Evolutionary conservation across 2,329 filamentous ascomycete species (phyloP).

Genomic region (Pleoardoris graminearum): DNA sequence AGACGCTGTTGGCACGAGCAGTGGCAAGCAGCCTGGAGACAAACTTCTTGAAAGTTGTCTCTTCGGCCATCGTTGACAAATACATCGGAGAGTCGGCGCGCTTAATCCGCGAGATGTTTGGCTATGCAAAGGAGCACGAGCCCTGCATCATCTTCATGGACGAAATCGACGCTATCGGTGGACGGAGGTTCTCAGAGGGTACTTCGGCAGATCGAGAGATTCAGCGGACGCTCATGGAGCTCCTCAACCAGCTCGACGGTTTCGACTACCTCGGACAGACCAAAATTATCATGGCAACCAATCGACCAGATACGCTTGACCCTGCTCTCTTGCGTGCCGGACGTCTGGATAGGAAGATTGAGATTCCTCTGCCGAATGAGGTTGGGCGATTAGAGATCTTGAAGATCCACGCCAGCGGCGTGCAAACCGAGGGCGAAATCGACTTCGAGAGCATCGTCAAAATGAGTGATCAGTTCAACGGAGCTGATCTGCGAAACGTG

Average conservation of each 20-base stretch:
- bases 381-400: constrained; percentile 94
- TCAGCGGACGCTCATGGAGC: constrained; percentile 96
- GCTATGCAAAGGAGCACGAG: constrained; percentile 98
- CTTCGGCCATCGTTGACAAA: constrained; percentile 98
- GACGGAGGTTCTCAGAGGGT: constrained; percentile 93
- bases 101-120: constrained; percentile 98
- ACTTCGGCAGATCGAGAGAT: constrained; percentile 98
- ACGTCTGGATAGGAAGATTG: constrained; percentile 94
- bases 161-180: constrained; percentile 98
- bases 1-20: constrained; percentile 90
- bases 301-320: constrained; percentile 94
- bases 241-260: constrained; percentile 96
- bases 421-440: constrained; percentile 89
- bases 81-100: constrained; percentile 98
- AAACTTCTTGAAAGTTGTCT: constrained; percentile 98
- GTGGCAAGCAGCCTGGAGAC: constrained; percentile 96
- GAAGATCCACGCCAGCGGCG: constrained; percentile 91
- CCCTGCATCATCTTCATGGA: constrained; percentile 99
- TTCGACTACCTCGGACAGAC: constrained; percentile 99
- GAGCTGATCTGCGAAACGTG: constrained; percentile 94
- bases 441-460: constrained; percentile 99
- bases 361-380: constrained; percentile 96
- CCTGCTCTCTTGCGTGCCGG: constrained; percentile 90
- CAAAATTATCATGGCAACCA: constrained; percentile 99
- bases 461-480: constrained; percentile 98